A percentile compares a stretch with the other conserved stretches of the same genome.
Evolutionary conservation across 805 yeast species (phyloP).

Genomic region (Candida maris): DNA sequence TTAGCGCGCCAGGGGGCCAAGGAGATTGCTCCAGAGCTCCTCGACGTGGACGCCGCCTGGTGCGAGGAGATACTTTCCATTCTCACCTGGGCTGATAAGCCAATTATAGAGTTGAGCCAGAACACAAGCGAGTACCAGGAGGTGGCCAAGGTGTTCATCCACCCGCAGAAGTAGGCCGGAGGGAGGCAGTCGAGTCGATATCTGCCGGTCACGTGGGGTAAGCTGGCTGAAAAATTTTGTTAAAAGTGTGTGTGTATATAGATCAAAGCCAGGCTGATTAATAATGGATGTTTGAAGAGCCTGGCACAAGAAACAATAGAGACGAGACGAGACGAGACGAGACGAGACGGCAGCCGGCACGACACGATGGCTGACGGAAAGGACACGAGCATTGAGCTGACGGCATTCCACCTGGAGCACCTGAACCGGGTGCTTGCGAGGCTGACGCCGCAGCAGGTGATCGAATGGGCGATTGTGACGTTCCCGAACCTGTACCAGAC

Average conservation of each 20-base stretch:
- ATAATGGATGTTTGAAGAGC: no score
- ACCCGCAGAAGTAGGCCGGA: not conserved
- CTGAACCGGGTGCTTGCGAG: conserved; percentile 59
- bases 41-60: conserved; percentile 7
- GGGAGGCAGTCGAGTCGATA: no score
- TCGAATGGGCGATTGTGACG: conserved; percentile 79
- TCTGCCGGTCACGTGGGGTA: no score
- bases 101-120: conserved; percentile 2
- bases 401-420: conserved; percentile 50
- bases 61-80: conserved; percentile 2
- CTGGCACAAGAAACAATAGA: no score
- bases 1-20: not conserved
- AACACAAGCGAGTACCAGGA: conserved; percentile 6
- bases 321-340: no score
- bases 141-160: conserved; percentile 4
- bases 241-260: no score
- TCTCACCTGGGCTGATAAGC: conserved; percentile 9
- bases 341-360: no score
- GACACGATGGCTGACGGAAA: no score
- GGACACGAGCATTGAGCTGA: conserved; percentile 15
- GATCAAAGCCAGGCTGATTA: no score
- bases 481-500: conserved; percentile 84
- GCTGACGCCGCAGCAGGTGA: conserved; percentile 64
- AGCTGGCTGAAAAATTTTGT: no score
- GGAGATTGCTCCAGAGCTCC: not conserved